Conservation (phyloP, 768 basidiomycete species). For the Austroboletus festivus region DNA sequence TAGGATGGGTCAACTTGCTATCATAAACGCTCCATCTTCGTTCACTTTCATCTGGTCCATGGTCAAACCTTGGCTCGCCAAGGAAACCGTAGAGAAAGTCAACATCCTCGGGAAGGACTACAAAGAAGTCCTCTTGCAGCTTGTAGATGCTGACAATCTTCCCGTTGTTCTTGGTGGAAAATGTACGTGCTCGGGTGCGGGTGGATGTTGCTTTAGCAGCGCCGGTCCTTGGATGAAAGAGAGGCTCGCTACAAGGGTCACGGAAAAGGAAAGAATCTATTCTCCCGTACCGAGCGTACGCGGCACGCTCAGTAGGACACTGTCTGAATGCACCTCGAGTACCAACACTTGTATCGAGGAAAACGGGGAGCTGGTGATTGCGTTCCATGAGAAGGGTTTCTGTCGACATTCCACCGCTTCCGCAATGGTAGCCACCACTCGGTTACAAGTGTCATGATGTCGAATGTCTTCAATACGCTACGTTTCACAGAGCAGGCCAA, state of each 20-base stretch:
- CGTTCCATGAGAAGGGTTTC: slow-evolving; percentile 13
- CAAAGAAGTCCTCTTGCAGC: slow-evolving; percentile 48
- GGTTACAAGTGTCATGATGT: slow-evolving; percentile 4
- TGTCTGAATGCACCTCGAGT: slow-evolving; percentile 6
- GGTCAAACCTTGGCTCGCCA: slow-evolving; percentile 70
- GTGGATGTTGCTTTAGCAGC: slow-evolving; percentile 59
- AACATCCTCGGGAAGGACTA: slow-evolving; percentile 65
- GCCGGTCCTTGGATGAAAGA: slow-evolving; percentile 74
- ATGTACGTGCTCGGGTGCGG: slow-evolving; percentile 55
- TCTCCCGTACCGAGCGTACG: not conserved
- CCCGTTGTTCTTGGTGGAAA: slow-evolving; percentile 60
- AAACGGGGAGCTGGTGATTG: not conserved
- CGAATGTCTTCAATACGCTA: no score
- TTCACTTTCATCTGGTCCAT: slow-evolving; percentile 72
- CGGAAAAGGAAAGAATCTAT: not conserved
- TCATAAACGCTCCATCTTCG: slow-evolving; percentile 70
- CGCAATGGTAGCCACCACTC: not conserved
- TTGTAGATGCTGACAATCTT: slow-evolving; percentile 62
- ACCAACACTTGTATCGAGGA: slow-evolving; percentile 4
- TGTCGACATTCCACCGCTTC: no score
- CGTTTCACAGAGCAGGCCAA: no score
- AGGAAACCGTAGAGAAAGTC: slow-evolving; percentile 68
- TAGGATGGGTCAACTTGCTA: slow-evolving; percentile 70
- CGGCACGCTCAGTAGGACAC: not conserved
- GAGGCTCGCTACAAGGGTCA: slow-evolving; percentile 29